Conservation (phyloP, 139 green algal genomes). For the Dunaliella sp. region DNA sequence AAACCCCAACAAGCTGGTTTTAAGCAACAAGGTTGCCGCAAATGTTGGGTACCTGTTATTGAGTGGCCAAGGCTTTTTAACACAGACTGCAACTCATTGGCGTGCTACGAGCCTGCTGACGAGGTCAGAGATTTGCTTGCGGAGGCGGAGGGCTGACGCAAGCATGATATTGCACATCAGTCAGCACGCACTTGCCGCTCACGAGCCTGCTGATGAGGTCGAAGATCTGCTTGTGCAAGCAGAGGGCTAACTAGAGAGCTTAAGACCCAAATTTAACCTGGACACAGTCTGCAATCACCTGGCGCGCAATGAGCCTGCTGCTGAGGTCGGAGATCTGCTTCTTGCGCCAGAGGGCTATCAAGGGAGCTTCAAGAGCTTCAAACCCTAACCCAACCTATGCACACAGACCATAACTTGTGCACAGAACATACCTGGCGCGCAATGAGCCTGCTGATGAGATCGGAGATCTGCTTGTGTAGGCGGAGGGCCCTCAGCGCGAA, state of each 20-base stretch:
- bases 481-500: slow-evolving; percentile 46
- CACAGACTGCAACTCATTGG: slow-evolving; percentile 14
- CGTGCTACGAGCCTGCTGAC: slow-evolving; percentile 62
- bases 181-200: no score
- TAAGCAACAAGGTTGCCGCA: no score
- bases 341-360: background rate
- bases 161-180: slow-evolving; percentile 73
- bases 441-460: slow-evolving; percentile 64
- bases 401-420: background rate
- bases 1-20: no score
- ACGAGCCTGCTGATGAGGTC: background rate
- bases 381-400: no score
- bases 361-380: background rate
- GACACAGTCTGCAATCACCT: slow-evolving; percentile 27
- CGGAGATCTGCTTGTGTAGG: slow-evolving; percentile 54
- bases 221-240: background rate
- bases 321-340: slow-evolving; percentile 2
- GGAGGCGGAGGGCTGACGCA: slow-evolving; percentile 49
- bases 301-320: slow-evolving; percentile 21
- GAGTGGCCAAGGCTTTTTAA: no score
- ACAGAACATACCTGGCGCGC: slow-evolving; percentile 41
- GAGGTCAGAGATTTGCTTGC: slow-evolving; percentile 55
- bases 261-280: background rate
- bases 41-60: no score
- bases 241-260: background rate